Conservation (phyloP, 192 early-diverging fungal species). For the Umbelopsis vinacea region DNA sequence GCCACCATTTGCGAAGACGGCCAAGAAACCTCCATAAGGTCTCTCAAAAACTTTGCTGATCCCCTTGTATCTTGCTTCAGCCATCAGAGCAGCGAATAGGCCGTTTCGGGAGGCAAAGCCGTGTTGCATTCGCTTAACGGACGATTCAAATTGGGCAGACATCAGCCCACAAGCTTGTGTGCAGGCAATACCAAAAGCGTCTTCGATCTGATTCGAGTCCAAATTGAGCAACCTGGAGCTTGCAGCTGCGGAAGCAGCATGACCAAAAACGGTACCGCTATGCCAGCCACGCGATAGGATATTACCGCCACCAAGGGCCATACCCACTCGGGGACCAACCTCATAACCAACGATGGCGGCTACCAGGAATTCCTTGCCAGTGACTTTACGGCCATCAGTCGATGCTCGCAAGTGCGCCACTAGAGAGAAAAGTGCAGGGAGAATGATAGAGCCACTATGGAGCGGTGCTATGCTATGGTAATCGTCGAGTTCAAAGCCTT, state of each 20-base stretch:
- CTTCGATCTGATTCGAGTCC: slow-evolving; percentile 17
- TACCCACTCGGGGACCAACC: slow-evolving; percentile 26
- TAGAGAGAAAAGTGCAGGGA: slow-evolving; percentile 23
- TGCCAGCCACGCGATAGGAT: slow-evolving; percentile 35
- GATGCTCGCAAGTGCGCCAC: neutral
- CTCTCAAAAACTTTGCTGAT: slow-evolving; percentile 28
- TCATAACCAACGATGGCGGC: slow-evolving; percentile 24
- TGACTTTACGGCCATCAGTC: neutral
- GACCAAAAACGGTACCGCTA: slow-evolving; percentile 30
- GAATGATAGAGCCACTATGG: slow-evolving; percentile 26
- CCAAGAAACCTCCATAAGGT: slow-evolving; percentile 22
- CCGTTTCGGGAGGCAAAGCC: slow-evolving; percentile 29
- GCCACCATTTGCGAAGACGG: slow-evolving; percentile 18
- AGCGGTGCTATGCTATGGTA: slow-evolving; percentile 25
- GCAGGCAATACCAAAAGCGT: slow-evolving; percentile 31
- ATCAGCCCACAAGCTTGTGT: slow-evolving; percentile 25
- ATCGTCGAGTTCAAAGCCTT: slow-evolving; percentile 30
- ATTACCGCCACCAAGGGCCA: slow-evolving; percentile 25
- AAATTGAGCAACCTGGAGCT: slow-evolving; percentile 22
- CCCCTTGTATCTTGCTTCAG: slow-evolving; percentile 25
- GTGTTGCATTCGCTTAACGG: slow-evolving; percentile 31
- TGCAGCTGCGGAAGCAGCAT: slow-evolving; percentile 29
- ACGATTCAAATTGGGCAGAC: slow-evolving; percentile 31
- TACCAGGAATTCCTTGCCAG: slow-evolving; percentile 27
- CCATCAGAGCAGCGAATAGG: slow-evolving; percentile 25